Conservation (phyloP, 345 rosid species). For the Hibiscus tridactylites region DNA sequence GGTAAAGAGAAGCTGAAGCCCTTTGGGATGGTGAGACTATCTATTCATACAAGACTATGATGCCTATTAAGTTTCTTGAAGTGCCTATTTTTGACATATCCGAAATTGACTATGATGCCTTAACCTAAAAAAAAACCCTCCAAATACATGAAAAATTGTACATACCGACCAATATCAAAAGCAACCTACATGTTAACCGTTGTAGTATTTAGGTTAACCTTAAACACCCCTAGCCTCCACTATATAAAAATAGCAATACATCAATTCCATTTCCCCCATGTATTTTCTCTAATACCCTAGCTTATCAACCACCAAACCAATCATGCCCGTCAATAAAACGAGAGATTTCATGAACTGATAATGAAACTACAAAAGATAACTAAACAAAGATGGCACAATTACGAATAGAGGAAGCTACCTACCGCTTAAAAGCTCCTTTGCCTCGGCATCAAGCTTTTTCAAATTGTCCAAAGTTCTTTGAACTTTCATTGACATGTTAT, state of each 20-base stretch:
- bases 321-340: neutral
- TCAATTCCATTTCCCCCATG: neutral
- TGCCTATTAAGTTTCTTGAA: too few species aligned
- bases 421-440: conserved; percentile 11
- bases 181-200: too few species aligned
- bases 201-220: too few species aligned
- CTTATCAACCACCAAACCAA: neutral
- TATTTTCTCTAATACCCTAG: conserved; percentile 2
- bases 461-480: conserved; percentile 27
- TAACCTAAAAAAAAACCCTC: too few species aligned
- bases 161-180: too few species aligned
- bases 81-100: too few species aligned
- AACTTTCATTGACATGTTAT: conserved; percentile 42
- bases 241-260: neutral
- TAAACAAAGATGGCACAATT: neutral
- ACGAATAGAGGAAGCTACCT: neutral
- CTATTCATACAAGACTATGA: too few species aligned
- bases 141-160: too few species aligned
- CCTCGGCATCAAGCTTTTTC: conserved; percentile 22
- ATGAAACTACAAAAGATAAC: neutral
- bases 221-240: too few species aligned
- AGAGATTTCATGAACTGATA: neutral
- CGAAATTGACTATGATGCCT: too few species aligned
- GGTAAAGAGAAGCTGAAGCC: too few species aligned
- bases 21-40: too few species aligned